A percentile compares a stretch with the other conserved stretches of the same genome.
phyloP scores from a whole-genome alignment of 495 filamentous ascomycete species.

The Clavariopsis aquatica region DNA sequence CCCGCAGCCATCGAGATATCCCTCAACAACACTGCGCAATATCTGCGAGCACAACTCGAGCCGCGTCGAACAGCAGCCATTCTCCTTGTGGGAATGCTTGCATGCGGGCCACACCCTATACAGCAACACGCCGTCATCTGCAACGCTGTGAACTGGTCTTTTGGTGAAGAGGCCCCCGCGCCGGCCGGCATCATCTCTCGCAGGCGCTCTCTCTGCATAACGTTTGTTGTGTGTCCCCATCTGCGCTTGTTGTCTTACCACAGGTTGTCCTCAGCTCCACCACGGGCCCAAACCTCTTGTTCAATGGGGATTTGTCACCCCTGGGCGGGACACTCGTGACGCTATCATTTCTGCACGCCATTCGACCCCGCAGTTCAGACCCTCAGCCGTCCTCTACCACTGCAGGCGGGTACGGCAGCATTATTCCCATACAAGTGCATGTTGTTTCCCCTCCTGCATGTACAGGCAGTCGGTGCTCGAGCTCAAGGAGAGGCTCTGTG shows the following conservation, averaged over 20 bases:
- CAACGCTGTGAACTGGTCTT: background rate
- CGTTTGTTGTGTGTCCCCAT: background rate
- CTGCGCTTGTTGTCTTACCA: background rate
- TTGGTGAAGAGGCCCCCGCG: too few relatives aligned
- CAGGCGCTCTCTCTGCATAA: too few relatives aligned
- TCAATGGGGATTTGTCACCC: conserved; percentile 25
- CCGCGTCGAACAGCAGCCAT: background rate
- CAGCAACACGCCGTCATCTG: background rate
- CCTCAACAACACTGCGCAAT: background rate
- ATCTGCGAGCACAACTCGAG: background rate
- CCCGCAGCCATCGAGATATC: background rate
- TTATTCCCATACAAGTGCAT: too few relatives aligned
- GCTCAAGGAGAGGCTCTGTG: background rate
- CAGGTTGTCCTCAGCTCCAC: background rate
- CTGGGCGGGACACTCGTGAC: conserved; percentile 14
- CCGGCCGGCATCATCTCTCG: too few relatives aligned
- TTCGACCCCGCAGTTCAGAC: conserved; percentile 21
- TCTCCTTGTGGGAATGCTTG: background rate
- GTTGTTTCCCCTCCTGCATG: background rate
- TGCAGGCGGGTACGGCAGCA: background rate
- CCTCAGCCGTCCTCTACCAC: background rate
- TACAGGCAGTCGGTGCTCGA: background rate
- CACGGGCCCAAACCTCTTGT: background rate
- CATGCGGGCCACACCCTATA: background rate
- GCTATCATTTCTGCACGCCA: conserved; percentile 28